phyloP scores from a whole-genome alignment of 495 filamentous ascomycete genomes.

The Talaromyces trachyspermus region DNA sequence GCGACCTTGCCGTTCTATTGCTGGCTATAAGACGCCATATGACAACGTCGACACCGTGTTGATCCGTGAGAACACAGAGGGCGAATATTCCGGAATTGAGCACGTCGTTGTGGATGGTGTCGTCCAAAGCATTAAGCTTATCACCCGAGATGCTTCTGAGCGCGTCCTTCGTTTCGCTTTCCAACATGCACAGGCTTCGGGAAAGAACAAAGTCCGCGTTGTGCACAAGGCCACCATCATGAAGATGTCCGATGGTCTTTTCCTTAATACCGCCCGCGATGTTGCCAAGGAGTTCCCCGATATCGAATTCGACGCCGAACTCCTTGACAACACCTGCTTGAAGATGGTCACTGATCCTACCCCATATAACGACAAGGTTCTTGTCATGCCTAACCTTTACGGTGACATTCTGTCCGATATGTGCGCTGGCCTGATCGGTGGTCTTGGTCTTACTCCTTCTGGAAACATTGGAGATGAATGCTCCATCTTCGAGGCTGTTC shows the following conservation, averaged over 20 bases:
- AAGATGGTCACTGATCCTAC: constrained; percentile 93
- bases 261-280: constrained; percentile 75
- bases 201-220: constrained; percentile 89
- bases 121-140: constrained; percentile 98
- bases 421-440: constrained; percentile 97
- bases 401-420: constrained; percentile 99
- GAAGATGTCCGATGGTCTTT: constrained; percentile 99
- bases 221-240: constrained; percentile 99
- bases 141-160: constrained; percentile 88
- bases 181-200: constrained; percentile 88
- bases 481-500: constrained; percentile 99
- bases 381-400: constrained; percentile 99
- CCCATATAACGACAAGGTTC: constrained; percentile 97
- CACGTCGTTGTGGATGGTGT: constrained; percentile 97
- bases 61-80: constrained; percentile 99
- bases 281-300: constrained; percentile 90
- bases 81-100: constrained; percentile 99
- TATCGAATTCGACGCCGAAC: constrained; percentile 90
- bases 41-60: constrained; percentile 95
- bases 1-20: constrained; percentile 91
- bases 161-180: constrained; percentile 93
- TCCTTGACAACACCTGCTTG: constrained; percentile 97
- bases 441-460: constrained; percentile 91
- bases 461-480: constrained; percentile 99
- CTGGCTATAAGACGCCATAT: constrained; percentile 97